Evolutionary conservation across 2,329 filamentous ascomycete species (phyloP).

Genomic region (Trichoderma polysporum): DNA sequence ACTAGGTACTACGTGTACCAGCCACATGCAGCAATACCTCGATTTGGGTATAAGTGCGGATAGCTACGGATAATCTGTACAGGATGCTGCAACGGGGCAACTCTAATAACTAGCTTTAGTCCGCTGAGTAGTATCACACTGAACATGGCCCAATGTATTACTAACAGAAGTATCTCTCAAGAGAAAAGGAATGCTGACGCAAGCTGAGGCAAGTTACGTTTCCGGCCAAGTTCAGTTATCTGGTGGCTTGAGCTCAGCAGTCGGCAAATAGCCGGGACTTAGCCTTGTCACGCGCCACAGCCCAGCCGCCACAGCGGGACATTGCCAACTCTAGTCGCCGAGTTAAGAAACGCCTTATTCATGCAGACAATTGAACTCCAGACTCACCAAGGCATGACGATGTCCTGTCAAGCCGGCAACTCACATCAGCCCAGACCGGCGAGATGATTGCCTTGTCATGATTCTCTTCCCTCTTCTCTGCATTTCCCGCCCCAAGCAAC

Average conservation of each 20-base stretch:
- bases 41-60: not conserved
- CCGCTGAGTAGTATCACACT: not conserved
- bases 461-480: not conserved
- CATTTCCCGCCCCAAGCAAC: not conserved
- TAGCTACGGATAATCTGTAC: not conserved
- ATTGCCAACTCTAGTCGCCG: constrained; percentile 24
- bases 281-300: constrained; percentile 14
- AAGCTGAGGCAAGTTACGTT: not conserved
- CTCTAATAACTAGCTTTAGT: not conserved
- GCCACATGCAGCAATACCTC: not conserved
- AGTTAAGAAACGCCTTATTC: constrained; percentile 10
- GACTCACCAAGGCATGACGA: constrained; percentile 8
- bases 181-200: not conserved
- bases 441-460: not conserved
- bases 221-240: not conserved
- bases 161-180: not conserved
- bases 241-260: not conserved
- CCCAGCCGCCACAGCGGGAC: constrained; percentile 27
- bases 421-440: not conserved
- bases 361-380: constrained; percentile 14
- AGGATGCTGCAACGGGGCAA: not conserved
- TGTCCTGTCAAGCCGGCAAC: constrained; percentile 3
- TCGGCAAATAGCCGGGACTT: constrained; percentile 11
- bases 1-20: not conserved
- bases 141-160: not conserved